These are phyloP conservation scores for Backusella psychrophila DNA, from an alignment of 192 early-diverging fungal species.

Conservation along the genomic window DNA sequence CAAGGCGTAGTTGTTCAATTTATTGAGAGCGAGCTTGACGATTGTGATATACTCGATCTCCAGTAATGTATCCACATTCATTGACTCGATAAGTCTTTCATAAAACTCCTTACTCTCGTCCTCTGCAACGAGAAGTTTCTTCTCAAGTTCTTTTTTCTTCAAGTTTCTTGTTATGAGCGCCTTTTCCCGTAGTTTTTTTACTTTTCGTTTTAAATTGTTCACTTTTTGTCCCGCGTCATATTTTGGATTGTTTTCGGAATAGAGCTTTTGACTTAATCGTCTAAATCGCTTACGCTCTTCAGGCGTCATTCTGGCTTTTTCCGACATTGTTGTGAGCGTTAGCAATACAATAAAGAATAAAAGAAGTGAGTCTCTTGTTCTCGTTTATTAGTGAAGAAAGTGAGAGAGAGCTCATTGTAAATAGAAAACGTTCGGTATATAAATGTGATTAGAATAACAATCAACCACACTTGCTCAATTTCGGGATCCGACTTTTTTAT, in stretches of 20 bases:
- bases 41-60: neutral
- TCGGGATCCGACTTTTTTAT: no score
- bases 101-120: neutral
- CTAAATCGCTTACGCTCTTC: neutral
- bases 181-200: neutral
- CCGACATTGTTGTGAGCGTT: neutral
- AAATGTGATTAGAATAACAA: no score
- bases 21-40: neutral
- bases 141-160: neutral
- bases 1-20: neutral
- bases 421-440: no score
- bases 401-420: no score
- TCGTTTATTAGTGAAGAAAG: no score
- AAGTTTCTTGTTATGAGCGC: neutral
- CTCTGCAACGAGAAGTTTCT: neutral
- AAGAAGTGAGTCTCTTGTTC: no score
- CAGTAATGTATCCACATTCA: neutral
- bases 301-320: neutral
- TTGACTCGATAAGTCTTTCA: neutral
- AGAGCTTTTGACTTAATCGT: neutral
- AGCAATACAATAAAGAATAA: no score
- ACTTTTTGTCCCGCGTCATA: neutral
- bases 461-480: no score
- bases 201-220: neutral
- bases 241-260: neutral